phyloP scores from a whole-genome alignment of 208 protist species.

The Angomonas deanei region DNA sequence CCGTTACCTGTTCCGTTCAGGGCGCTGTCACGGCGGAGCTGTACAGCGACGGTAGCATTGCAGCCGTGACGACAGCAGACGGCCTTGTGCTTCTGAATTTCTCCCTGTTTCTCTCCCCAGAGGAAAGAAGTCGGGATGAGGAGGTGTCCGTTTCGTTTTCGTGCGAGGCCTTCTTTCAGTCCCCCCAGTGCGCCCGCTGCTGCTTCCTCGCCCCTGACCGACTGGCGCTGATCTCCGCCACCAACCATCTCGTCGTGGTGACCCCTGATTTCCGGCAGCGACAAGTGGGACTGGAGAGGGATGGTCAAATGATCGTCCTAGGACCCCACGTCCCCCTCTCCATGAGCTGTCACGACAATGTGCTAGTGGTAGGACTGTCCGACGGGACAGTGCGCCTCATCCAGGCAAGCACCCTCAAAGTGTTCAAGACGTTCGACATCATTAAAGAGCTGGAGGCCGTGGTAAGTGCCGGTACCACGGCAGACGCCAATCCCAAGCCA shows the following conservation, averaged over 20 bases:
- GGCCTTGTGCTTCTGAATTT: not conserved
- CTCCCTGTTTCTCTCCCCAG: not conserved
- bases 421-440: constrained; percentile 11
- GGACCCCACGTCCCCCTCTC: constrained; percentile 27
- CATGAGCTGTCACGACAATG: constrained; percentile 27
- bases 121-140: not conserved
- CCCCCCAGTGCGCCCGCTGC: not conserved
- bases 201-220: not conserved
- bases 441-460: not conserved
- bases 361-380: constrained; percentile 48
- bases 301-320: constrained; percentile 57
- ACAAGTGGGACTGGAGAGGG: constrained; percentile 28
- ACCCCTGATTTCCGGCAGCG: constrained; percentile 9
- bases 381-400: constrained; percentile 56
- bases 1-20: not conserved
- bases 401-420: constrained; percentile 38
- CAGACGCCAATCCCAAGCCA: not conserved
- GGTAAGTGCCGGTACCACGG: not conserved
- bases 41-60: not conserved
- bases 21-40: not conserved
- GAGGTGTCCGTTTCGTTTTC: not conserved
- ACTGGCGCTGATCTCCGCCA: not conserved
- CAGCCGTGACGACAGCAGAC: not conserved
- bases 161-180: not conserved
- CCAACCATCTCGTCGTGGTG: constrained; percentile 38